Conservation (phyloP, 192 early-diverging fungal species). For the Coemansia sp. region DNA sequence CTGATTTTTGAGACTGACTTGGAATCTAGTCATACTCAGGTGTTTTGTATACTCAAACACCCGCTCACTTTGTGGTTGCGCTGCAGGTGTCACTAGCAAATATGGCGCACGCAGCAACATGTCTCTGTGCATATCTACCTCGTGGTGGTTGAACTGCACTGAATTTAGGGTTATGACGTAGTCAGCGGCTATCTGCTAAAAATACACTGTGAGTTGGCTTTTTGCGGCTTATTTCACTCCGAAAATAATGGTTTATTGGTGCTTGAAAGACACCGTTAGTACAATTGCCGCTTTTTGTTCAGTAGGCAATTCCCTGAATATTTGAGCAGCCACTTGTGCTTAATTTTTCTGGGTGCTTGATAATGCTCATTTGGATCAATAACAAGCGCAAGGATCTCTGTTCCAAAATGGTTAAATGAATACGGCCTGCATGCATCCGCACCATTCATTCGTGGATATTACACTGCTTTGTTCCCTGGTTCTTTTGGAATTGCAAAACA, state of each 20-base stretch:
- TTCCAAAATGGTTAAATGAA: constrained; percentile 5
- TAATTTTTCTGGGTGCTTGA: not conserved
- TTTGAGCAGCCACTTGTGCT: not conserved
- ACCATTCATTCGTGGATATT: not conserved
- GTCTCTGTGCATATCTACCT: not conserved
- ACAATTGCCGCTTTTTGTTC: not conserved
- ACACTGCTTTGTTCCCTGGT: not conserved
- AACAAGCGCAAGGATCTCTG: not conserved
- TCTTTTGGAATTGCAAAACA: not conserved
- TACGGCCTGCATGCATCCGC: not conserved
- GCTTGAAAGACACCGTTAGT: not conserved
- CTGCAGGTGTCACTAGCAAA: not conserved
- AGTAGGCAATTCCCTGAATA: not conserved
- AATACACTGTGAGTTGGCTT: not conserved
- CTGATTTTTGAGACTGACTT: not conserved
- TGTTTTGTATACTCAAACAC: not conserved
- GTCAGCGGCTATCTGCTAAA: not conserved
- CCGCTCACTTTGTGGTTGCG: not conserved
- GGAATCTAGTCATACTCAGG: not conserved
- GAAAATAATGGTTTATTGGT: not conserved
- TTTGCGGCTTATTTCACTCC: not conserved
- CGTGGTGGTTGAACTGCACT: not conserved
- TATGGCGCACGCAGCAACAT: not conserved
- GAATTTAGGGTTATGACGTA: not conserved
- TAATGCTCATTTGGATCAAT: not conserved